phyloP scores from a whole-genome alignment of 2,329 filamentous ascomycete genomes.

The Cercospora berteroae region DNA sequence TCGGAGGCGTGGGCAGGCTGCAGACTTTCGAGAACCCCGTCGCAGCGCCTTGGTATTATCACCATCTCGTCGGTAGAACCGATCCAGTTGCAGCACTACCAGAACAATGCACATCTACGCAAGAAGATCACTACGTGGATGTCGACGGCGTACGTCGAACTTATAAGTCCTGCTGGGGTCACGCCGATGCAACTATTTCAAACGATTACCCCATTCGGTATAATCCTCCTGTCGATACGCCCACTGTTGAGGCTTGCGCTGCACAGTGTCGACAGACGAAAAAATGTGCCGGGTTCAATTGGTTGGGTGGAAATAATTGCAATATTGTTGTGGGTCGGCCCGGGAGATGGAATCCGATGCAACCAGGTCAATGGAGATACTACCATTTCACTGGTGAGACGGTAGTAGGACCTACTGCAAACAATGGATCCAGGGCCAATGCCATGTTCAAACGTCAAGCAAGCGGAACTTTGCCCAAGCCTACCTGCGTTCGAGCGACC shows the following conservation, averaged over 20 bases:
- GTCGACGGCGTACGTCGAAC: not conserved
- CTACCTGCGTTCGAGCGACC: conserved; percentile 4
- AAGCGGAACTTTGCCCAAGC: not conserved
- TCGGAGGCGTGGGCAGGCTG: not conserved
- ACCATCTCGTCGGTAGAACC: conserved; percentile 1
- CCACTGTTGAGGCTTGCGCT: not conserved
- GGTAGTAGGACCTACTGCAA: not conserved
- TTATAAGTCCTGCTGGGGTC: not conserved
- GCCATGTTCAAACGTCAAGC: conserved; percentile 5
- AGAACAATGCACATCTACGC: not conserved
- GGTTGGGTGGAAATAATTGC: not conserved
- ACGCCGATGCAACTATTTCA: not conserved
- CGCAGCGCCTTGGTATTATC: conserved; percentile 4
- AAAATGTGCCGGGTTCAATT: conserved; percentile 3
- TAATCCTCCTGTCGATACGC: not conserved
- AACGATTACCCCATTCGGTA: not conserved
- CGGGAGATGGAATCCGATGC: not conserved
- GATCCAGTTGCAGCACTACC: not conserved
- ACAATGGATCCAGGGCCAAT: not conserved
- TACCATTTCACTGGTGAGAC: conserved; percentile 5
- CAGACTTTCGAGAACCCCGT: not conserved
- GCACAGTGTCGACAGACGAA: not conserved
- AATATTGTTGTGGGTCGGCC: not conserved
- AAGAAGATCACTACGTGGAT: not conserved
- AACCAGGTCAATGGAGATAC: not conserved